These are phyloP conservation scores for Mortierella hygrophila DNA, from an alignment of 192 early-diverging fungal species.

Conservation along the genomic window DNA sequence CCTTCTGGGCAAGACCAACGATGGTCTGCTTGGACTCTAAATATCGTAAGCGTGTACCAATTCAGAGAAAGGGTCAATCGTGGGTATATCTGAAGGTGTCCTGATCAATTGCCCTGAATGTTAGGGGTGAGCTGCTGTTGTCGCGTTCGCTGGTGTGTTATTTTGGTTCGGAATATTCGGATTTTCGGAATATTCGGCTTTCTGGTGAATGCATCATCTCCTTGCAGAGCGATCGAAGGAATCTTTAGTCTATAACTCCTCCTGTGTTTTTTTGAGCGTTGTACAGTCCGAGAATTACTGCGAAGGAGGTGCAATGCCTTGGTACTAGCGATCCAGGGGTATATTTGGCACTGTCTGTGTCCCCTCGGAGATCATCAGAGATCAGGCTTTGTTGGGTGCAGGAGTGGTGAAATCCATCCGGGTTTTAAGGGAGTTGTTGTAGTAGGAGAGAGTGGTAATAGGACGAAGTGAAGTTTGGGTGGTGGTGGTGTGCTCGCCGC, in stretches of 20 bases:
- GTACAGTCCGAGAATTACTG: neutral
- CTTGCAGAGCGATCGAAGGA: neutral
- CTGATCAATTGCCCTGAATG: neutral
- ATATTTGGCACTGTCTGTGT: neutral
- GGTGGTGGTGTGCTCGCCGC: neutral
- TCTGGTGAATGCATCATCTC: neutral
- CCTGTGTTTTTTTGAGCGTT: neutral
- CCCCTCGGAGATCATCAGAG: neutral
- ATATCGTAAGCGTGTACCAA: neutral
- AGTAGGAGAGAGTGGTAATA: neutral
- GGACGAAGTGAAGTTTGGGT: neutral
- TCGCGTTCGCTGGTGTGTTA: neutral
- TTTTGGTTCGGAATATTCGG: conserved; percentile 4
- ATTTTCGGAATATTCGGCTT: neutral
- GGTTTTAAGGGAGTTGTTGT: neutral
- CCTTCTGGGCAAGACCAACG: conserved; percentile 48
- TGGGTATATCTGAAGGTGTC: neutral
- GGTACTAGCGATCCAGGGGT: neutral
- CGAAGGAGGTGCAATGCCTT: neutral
- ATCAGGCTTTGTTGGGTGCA: neutral
- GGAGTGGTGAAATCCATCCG: neutral
- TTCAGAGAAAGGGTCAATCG: neutral
- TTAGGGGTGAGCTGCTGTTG: neutral
- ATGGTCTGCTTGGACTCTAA: conserved; percentile 54
- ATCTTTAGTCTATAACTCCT: neutral